Evolutionary conservation across 805 yeast species (phyloP).

Genomic region (Lachancea quebecensis): DNA sequence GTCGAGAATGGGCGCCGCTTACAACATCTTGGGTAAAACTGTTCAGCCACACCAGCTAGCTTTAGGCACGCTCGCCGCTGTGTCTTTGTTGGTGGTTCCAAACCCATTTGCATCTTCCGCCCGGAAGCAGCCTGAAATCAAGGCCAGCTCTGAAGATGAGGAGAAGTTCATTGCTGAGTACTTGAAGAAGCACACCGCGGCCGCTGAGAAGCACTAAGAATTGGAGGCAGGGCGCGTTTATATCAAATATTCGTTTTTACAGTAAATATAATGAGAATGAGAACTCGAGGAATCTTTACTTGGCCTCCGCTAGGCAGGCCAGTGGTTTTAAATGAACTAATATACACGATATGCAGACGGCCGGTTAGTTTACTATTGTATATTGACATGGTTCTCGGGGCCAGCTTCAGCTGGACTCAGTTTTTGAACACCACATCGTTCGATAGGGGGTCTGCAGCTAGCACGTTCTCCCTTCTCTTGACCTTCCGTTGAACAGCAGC

Average conservation of each 20-base stretch:
- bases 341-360: neutral
- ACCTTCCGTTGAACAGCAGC: conserved; percentile 71
- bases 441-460: conserved; percentile 76
- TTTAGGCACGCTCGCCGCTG: conserved; percentile 57
- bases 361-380: neutral
- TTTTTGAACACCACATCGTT: conserved; percentile 65
- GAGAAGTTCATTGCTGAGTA: conserved; percentile 77
- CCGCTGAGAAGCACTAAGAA: conserved; percentile 24
- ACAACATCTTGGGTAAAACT: conserved; percentile 69
- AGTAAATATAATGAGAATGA: neutral
- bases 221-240: neutral
- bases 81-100: conserved; percentile 57
- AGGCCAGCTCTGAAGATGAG: conserved; percentile 80
- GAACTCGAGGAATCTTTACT: neutral
- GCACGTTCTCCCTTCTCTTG: conserved; percentile 64
- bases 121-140: conserved; percentile 58
- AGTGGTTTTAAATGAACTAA: neutral
- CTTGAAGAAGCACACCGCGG: conserved; percentile 38
- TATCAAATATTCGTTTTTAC: neutral
- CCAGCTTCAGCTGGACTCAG: neutral
- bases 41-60: conserved; percentile 61
- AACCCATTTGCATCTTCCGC: conserved; percentile 57
- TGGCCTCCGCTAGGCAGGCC: neutral
- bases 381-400: neutral
- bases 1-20: conserved; percentile 65